These are phyloP conservation scores for Aspergillus luchuensis DNA, from an alignment of 2,329 filamentous ascomycete genomes.

Conservation along the genomic window DNA sequence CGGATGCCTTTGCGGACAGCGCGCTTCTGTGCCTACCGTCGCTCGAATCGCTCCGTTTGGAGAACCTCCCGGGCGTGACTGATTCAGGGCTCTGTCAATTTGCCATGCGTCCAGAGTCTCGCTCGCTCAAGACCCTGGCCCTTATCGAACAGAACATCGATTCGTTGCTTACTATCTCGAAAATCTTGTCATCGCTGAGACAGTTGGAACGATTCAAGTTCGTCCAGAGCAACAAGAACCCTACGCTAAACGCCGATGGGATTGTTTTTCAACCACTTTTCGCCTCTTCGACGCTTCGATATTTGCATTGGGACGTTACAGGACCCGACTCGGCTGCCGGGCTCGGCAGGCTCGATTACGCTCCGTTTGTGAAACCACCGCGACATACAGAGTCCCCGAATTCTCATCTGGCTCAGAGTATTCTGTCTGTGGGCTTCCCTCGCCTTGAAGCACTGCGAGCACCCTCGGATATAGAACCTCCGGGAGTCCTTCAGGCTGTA, in stretches of 20 bases:
- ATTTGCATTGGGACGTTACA: conserved; percentile 60
- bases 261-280: conserved; percentile 52
- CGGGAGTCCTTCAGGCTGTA: conserved; percentile 46
- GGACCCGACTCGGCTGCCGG: conserved; percentile 41
- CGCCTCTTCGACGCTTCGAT: conserved; percentile 51
- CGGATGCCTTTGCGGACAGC: conserved; percentile 57
- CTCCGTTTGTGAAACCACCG: conserved; percentile 39
- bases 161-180: conserved; percentile 54
- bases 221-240: conserved; percentile 52
- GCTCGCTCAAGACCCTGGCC: conserved; percentile 49
- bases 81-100: conserved; percentile 58
- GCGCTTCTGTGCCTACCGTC: conserved; percentile 56
- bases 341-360: conserved; percentile 40
- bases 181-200: conserved; percentile 51
- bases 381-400: conserved; percentile 42
- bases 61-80: conserved; percentile 58
- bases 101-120: conserved; percentile 49
- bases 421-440: conserved; percentile 47
- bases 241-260: conserved; percentile 45
- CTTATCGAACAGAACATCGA: conserved; percentile 58
- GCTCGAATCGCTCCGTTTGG: conserved; percentile 57
- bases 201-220: conserved; percentile 54
- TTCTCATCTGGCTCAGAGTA: conserved; percentile 48
- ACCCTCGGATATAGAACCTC: conserved; percentile 48
- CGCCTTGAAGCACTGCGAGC: conserved; percentile 43